phyloP scores from a whole-genome alignment of 257 asterid species.

The Knoxia roxburghii region DNA sequence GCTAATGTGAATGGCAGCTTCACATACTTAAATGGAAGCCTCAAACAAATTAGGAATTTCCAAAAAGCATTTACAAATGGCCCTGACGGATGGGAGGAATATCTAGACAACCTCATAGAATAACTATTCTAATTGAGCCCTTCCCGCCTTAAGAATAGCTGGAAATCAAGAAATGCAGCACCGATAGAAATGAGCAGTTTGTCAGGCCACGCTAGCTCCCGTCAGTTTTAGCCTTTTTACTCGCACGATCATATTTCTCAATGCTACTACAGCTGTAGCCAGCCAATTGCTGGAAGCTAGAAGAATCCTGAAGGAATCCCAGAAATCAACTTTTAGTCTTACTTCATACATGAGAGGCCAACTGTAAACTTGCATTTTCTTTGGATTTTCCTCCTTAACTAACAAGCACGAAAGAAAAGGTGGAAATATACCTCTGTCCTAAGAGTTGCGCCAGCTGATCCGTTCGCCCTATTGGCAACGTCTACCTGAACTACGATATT shows the following conservation, averaged over 20 bases:
- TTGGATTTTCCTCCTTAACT: background rate
- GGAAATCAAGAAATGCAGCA: slow-evolving; percentile 1
- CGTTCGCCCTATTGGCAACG: slow-evolving; percentile 35
- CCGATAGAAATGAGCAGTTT: background rate
- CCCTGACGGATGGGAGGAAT: background rate
- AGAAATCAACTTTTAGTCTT: background rate
- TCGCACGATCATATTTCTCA: slow-evolving; percentile 29
- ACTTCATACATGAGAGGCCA: too few relatives aligned
- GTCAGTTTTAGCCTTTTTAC: slow-evolving; percentile 42
- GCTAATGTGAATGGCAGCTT: slow-evolving; percentile 31
- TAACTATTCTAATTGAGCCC: slow-evolving; percentile 1
- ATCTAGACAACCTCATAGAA: slow-evolving; percentile 2
- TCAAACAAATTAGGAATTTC: slow-evolving; percentile 4
- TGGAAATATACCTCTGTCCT: slow-evolving; percentile 28
- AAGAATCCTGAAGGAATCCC: slow-evolving; percentile 23
- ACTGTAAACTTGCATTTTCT: background rate
- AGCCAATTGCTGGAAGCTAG: slow-evolving; percentile 22
- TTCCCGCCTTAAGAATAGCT: slow-evolving; percentile 10
- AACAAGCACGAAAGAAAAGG: background rate
- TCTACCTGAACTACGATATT: slow-evolving; percentile 61
- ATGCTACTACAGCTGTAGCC: slow-evolving; percentile 11
- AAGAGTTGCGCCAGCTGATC: slow-evolving; percentile 17
- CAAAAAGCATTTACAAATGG: slow-evolving; percentile 6
- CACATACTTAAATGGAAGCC: slow-evolving; percentile 44
- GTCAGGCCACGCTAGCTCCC: slow-evolving; percentile 19